Conservation (phyloP, 306 rosid genomes). For the Calophaca sinica region DNA sequence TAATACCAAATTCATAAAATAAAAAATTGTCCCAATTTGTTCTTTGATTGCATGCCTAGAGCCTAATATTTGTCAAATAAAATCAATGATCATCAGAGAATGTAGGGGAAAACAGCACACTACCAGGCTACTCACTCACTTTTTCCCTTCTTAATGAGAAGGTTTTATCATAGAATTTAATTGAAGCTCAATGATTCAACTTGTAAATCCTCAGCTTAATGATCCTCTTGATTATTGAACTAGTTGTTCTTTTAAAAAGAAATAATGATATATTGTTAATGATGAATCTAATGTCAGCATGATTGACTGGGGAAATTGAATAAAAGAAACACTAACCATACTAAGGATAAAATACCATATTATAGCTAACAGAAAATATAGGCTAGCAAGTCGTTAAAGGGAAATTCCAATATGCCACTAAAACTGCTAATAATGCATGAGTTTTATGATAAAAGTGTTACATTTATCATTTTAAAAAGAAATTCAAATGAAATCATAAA, state of each 20-base stretch:
- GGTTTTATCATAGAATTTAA: conserved; percentile 13
- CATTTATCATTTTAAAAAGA: conserved; percentile 12
- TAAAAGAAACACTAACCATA: conserved; percentile 7
- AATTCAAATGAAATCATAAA: not conserved
- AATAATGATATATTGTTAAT: not conserved
- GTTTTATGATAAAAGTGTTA: conserved; percentile 19
- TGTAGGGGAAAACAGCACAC: conserved; percentile 22
- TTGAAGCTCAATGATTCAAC: not conserved
- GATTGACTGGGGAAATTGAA: not conserved
- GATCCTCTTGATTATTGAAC: not conserved
- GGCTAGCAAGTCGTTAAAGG: not conserved
- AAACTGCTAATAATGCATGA: not conserved
- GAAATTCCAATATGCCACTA: conserved; percentile 28
- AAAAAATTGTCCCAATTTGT: not conserved
- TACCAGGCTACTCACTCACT: conserved; percentile 4
- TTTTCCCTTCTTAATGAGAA: conserved; percentile 6
- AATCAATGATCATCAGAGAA: conserved; percentile 14
- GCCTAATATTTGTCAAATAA: conserved; percentile 4
- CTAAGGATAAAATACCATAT: not conserved
- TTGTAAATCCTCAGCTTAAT: not conserved
- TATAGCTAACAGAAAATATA: conserved; percentile 10
- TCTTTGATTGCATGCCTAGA: conserved; percentile 3
- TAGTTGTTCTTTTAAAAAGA: not conserved
- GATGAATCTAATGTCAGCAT: not conserved
- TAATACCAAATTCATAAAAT: conserved; percentile 4